These are phyloP conservation scores for Gaeumannomyces sp. DNA, from an alignment of 2,329 filamentous ascomycete genomes.

Conservation along the genomic window DNA sequence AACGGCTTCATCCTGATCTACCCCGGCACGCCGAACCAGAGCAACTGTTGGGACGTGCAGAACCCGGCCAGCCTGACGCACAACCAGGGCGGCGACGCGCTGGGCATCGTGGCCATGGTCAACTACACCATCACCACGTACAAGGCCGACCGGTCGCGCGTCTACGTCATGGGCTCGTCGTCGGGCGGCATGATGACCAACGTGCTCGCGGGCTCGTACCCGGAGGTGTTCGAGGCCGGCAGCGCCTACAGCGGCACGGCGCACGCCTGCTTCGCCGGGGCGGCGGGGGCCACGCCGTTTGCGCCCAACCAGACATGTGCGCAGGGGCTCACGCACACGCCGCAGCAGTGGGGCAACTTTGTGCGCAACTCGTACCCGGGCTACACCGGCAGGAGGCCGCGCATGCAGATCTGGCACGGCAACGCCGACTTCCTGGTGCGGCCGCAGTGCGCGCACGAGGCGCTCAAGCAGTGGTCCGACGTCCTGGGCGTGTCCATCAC, in stretches of 20 bases:
- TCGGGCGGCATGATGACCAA: constrained; percentile 51
- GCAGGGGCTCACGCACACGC: constrained; percentile 37
- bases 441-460: constrained; percentile 24
- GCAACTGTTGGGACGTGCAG: constrained; percentile 52
- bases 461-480: constrained; percentile 39
- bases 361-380: constrained; percentile 43
- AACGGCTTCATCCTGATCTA: constrained; percentile 46
- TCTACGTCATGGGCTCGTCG: constrained; percentile 42
- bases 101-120: constrained; percentile 46
- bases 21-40: constrained; percentile 38
- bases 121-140: constrained; percentile 41
- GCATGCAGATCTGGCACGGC: constrained; percentile 33
- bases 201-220: constrained; percentile 48
- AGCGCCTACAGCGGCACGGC: constrained; percentile 47
- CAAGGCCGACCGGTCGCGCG: constrained; percentile 37
- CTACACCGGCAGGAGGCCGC: constrained; percentile 36
- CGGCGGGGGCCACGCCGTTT: constrained; percentile 8
- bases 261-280: constrained; percentile 42
- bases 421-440: constrained; percentile 30
- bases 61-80: constrained; percentile 41
- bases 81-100: constrained; percentile 40
- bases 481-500: constrained; percentile 32
- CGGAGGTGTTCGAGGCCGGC: constrained; percentile 46
- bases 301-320: constrained; percentile 45
- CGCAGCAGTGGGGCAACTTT: constrained; percentile 29